Evolutionary conservation across 176 grass and related monocot species (phyloP).

Genomic region (Secale cereale): DNA sequence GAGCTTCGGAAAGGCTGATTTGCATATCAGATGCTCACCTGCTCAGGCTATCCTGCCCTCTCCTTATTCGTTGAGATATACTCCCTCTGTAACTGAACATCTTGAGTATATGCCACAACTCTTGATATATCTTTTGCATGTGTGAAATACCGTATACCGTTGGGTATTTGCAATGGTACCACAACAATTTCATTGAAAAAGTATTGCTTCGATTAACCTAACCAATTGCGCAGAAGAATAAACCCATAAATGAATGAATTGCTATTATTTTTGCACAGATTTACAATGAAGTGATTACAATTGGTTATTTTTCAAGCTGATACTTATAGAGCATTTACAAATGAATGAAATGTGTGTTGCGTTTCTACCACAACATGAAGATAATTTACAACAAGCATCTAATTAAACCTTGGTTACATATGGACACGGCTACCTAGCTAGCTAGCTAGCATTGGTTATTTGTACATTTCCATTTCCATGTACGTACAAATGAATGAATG

Average conservation of each 20-base stretch:
- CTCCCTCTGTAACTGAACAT: no score
- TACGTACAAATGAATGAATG: background rate
- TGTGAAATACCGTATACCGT: background rate
- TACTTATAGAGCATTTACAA: background rate
- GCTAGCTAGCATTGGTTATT: background rate
- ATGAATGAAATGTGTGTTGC: background rate
- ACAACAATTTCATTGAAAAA: background rate
- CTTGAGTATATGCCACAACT: background rate
- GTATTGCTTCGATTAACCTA: background rate
- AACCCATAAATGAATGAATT: background rate
- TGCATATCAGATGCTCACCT: background rate
- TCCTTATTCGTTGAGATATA: background rate
- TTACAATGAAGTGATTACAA: background rate
- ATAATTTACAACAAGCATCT: background rate
- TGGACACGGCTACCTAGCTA: background rate
- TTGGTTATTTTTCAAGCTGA: no score
- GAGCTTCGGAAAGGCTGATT: background rate
- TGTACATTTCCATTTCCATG: background rate
- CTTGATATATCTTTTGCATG: background rate
- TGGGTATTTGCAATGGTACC: background rate
- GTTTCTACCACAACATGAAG: background rate
- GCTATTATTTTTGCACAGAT: background rate
- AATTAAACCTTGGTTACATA: background rate
- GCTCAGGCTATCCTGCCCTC: background rate
- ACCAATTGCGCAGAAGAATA: background rate